Base-by-base conservation (phyloP, 2,329 filamentous ascomycete species). In the Neopestalotiopsis clavispora region DNA sequence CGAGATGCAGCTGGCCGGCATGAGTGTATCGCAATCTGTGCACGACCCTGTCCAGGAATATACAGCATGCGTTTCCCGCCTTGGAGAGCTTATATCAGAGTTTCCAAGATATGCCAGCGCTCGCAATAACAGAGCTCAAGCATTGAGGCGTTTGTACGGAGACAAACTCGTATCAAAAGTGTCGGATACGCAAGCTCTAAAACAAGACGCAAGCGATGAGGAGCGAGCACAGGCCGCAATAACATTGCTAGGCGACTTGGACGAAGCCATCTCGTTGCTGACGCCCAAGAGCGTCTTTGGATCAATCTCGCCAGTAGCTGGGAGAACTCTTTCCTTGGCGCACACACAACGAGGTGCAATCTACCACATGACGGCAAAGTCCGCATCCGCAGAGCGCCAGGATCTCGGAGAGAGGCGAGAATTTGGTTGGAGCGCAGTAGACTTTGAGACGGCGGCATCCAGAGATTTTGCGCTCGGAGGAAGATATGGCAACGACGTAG, bases 41-140 rank as follows among this genome's bases (percentile, higher is more conserved):
- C 32, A 75, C n/a, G 78, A 84, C 4, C 80, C 84, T 4, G 74
- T 83, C 38, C 74, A 79, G 1, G 81, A 81, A 52, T 91, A 90
- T 73, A 81, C 78, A 32, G 70, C 79, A 45, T 84, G 84, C 66
- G 78, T 90, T 20, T 76, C 78, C 10, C 78, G 82, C 5, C 81
- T 95, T 4, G 84, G 85, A 38, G 76, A 79, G 2, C 82, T 94
- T 40, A 87, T 94, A 56, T 75, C 81, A 2, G 79, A 86, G 30
- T 77, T 89, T 66, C 91, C 92, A 3, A 79, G 82, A 40, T 95
- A 95, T 78, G 91, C 92, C 28, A 93, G 91, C 71, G 91, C 90
- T 5, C 87, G 89, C 69, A 92, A 94, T 77, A 95, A 95, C 79
- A 86, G 92, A 64, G 92, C 91, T 2, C 93, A 95, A 78, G 85